Evolutionary conservation across 1,139 yeast genomes (phyloP), one percentile per base, ranked within the genome.

Genomic region (Dujonia santamariae): DNA sequence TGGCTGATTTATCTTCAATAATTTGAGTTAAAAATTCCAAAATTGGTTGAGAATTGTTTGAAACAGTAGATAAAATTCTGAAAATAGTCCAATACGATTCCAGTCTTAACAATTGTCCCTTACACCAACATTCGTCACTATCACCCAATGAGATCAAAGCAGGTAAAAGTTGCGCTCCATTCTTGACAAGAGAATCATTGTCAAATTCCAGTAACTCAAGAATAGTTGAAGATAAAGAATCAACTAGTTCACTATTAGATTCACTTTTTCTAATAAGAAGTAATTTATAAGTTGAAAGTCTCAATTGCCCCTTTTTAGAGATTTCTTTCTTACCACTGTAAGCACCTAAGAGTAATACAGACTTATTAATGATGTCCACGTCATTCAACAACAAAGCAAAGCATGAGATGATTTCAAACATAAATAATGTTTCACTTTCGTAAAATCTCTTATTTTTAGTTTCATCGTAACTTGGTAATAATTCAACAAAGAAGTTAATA

Each of bases 41-140:
- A 4, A 85, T 67, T 0, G 56, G 59, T 6, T 55, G 51, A 0
- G 88, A 74, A 43, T 68, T 72, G 2, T 65, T 64, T 7, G 78
- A 73, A 25, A 74, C 63, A 0, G 85, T 68, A 0, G 84, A 85
- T 40, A 80, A 65, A 2, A 59, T 48, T 47, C 90, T 64, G 34
- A 85, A 53, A 2, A 79, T 48, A 32, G 70, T 71, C 95, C 95
- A 85, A 47, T 73, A 85, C 8, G 67, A 64, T 42, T 75, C 83
- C 37, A 63, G 56, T 11, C 59, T 54, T 11, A 77, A 47, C 15
- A 78, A 48, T 2, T 52, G 39, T 25, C 59, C 51, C 32, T 63
- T 59, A 37, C 72, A 62, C 69, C 78, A 72, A 2, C 75, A 59
- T 9, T 72, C 77, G 32, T 64, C 67, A 11, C 18, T 13, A 30